These are phyloP conservation scores for Candida glaebosa DNA, from an alignment of 805 yeast genomes.

Conservation along the genomic window DNA sequence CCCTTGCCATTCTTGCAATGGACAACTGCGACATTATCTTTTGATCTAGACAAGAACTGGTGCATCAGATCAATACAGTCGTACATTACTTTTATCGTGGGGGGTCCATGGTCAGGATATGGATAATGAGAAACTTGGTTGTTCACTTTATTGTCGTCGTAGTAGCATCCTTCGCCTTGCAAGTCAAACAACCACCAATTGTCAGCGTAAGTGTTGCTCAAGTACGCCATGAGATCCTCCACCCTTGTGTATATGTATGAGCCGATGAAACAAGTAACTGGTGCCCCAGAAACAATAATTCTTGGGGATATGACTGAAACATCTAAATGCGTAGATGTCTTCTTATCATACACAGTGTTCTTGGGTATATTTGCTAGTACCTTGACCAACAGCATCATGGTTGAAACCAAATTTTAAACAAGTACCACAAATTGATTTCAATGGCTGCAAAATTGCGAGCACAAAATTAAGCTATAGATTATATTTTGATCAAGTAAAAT, in stretches of 20 bases:
- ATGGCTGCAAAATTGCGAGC: background rate
- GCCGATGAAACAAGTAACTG: constrained; percentile 46
- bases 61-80: constrained; percentile 44
- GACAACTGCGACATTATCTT: constrained; percentile 55
- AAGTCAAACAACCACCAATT: constrained; percentile 77
- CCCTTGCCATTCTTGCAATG: constrained; percentile 96
- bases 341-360: constrained; percentile 5
- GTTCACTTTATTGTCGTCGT: constrained; percentile 35
- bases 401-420: no score
- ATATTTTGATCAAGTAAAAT: background rate
- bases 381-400: background rate
- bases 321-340: constrained; percentile 41
- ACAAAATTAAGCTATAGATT: background rate
- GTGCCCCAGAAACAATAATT: constrained; percentile 74
- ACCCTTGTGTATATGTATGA: constrained; percentile 52
- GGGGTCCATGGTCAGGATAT: constrained; percentile 76
- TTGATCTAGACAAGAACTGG: constrained; percentile 30
- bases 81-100: constrained; percentile 55
- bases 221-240: constrained; percentile 45
- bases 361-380: constrained; percentile 7
- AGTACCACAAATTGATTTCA: no score
- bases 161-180: constrained; percentile 51
- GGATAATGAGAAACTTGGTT: constrained; percentile 44
- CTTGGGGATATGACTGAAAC: constrained; percentile 63
- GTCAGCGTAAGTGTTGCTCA: constrained; percentile 44